phyloP scores from a whole-genome alignment of 163 green algal genomes.

The Chlorella variabilis region DNA sequence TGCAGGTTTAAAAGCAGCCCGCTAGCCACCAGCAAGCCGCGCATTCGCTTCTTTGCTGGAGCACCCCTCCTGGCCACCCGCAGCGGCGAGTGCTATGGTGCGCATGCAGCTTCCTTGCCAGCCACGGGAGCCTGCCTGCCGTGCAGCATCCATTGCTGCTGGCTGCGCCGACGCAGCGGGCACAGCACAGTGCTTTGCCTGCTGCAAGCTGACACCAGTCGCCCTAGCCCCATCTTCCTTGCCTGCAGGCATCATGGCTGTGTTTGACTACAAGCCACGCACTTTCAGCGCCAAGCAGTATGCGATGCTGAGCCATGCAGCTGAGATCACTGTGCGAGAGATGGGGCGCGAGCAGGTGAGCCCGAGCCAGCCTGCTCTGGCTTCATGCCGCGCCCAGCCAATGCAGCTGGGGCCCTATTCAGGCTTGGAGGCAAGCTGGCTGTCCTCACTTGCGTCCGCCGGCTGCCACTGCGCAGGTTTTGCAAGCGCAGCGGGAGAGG shows the following conservation, averaged over 20 bases:
- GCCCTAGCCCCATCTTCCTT: too few relatives aligned
- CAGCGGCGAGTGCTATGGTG: conserved; percentile 18
- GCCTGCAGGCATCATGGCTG: conserved; percentile 44
- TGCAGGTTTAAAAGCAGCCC: conserved; percentile 36
- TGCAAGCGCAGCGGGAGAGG: neutral
- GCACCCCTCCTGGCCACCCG: conserved; percentile 18
- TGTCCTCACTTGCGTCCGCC: neutral
- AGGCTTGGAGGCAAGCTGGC: too few relatives aligned
- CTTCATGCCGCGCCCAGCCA: neutral
- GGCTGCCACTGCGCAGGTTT: neutral
- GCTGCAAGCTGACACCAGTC: too few relatives aligned
- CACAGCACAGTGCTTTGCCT: too few relatives aligned
- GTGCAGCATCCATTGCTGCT: too few relatives aligned
- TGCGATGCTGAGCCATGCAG: conserved; percentile 76
- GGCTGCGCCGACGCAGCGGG: too few relatives aligned
- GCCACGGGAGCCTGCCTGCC: too few relatives aligned
- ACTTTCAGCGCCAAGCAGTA: conserved; percentile 67
- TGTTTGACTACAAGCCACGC: conserved; percentile 73
- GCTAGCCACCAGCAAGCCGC: neutral
- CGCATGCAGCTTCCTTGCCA: neutral
- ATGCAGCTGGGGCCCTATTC: too few relatives aligned
- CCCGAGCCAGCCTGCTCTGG: neutral
- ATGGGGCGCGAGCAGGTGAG: conserved; percentile 71
- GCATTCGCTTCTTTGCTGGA: conserved; percentile 35
- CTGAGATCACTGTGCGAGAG: conserved; percentile 74